Base-by-base conservation (phyloP, 129 eudicot species). In the Deinandra increscens region DNA sequence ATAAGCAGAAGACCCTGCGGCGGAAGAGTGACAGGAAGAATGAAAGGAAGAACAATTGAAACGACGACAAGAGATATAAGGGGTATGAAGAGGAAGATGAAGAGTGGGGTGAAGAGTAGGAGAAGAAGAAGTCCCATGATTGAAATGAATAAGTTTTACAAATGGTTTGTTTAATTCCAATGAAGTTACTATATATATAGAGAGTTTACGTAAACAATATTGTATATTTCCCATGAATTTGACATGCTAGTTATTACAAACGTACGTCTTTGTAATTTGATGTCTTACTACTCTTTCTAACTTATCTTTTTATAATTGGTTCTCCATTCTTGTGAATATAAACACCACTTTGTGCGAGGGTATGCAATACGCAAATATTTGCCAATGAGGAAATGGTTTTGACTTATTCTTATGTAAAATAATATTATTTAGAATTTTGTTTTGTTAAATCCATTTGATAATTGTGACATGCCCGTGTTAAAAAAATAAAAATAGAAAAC, bases 101-200 rank as follows among this genome's bases (percentile, higher is more conserved):
- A 54, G 61, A 54, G 7, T 3, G 61, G 61, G 61, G 7, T 22
- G n/a, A 54, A 22, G 36, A 54, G 61, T 9, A 54, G 61, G 3
- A 54, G 61, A 7, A 54, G 6, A 20, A 54, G 14, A 54, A 54
- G 61, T 22, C 61, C 61, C 61, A 54, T 54, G 61, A 22, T 54
- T 22, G 15, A 20, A 17, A 15, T 1, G 11, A 54, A 10, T 22
- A 54, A 54, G 36, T n/a, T 22, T 54, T 22, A 20, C 61, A 22
- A 22, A 15, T 22, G 61, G 0, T 54, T 54, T 54, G 3, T 54
- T 54, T 54, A 10, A 1, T 22, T 20, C 0, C 36, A 9, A 9
- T 9, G 34, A 54, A 54, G n/a, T 22, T 22, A 9, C n/a, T n/a
- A n/a, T n/a, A 20, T 54, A 54, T 9, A 54, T 22, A 54, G 34